Conservation (phyloP, 2,329 filamentous ascomycete species). For the Monosporascus sp. region DNA sequence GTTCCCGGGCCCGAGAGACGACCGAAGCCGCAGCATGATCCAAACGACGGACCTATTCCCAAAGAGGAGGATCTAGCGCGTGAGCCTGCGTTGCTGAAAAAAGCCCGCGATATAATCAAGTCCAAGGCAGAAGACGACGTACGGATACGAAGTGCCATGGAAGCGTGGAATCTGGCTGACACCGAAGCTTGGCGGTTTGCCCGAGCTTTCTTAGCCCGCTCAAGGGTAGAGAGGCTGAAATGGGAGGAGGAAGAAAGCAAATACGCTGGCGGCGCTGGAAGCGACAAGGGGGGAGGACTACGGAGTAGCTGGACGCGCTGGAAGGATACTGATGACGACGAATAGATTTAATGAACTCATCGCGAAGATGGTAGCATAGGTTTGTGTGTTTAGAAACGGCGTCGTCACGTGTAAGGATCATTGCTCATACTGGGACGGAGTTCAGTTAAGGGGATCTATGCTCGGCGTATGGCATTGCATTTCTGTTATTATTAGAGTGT, state of each 20-base stretch:
- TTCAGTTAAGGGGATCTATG: background rate
- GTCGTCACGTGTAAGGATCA: background rate
- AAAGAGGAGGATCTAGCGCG: conserved; percentile 45
- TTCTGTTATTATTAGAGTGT: background rate
- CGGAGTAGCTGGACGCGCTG: conserved; percentile 26
- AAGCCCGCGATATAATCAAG: conserved; percentile 42
- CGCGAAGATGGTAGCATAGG: background rate
- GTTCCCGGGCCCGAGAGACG: conserved; percentile 53
- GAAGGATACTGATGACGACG: conserved; percentile 27
- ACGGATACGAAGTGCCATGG: conserved; percentile 47
- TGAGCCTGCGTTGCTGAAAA: conserved; percentile 51
- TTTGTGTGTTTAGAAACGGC: background rate
- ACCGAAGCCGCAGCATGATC: conserved; percentile 43
- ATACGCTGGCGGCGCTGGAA: conserved; percentile 58
- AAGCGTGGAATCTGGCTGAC: conserved; percentile 66
- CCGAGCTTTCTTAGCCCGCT: conserved; percentile 59
- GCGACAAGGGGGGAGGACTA: conserved; percentile 33
- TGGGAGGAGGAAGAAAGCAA: conserved; percentile 68
- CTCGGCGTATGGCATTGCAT: background rate
- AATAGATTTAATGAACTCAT: background rate
- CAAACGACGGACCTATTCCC: conserved; percentile 43
- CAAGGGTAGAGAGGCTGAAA: conserved; percentile 54
- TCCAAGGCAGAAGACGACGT: conserved; percentile 39
- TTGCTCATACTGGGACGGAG: background rate
- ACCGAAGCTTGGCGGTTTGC: conserved; percentile 74